Conservation (phyloP, 1,284 basidiomycete species). For the Naganishia albida region DNA sequence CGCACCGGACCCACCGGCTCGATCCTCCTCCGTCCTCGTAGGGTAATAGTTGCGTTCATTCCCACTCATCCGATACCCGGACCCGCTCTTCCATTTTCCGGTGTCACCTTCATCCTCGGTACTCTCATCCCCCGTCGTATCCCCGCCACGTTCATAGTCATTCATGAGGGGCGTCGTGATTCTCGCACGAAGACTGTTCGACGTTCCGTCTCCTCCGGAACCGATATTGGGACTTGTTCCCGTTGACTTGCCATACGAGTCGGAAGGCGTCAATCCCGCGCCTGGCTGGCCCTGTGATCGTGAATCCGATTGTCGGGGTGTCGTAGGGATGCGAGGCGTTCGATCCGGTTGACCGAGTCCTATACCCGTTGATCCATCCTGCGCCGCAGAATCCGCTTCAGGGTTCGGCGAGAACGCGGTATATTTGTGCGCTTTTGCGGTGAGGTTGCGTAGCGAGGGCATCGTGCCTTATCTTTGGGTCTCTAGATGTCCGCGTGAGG, state of each 20-base stretch:
- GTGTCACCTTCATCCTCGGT: slow-evolving; percentile 27
- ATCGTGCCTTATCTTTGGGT: neutral
- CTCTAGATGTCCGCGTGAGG: neutral
- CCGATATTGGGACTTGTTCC: slow-evolving; percentile 25
- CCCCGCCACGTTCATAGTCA: slow-evolving; percentile 23
- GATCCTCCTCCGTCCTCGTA: neutral
- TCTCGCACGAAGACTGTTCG: slow-evolving; percentile 16
- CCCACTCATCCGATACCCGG: slow-evolving; percentile 13
- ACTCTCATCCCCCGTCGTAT: slow-evolving; percentile 7
- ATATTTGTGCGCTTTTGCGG: slow-evolving; percentile 24
- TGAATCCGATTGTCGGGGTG: slow-evolving; percentile 10
- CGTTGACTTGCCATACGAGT: slow-evolving; percentile 22
- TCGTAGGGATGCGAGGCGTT: slow-evolving; percentile 18
- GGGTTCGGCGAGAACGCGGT: slow-evolving; percentile 24
- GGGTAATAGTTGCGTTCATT: slow-evolving; percentile 2
- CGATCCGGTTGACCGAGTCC: slow-evolving; percentile 22
- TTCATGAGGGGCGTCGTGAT: slow-evolving; percentile 25
- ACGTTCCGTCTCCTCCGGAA: slow-evolving; percentile 3
- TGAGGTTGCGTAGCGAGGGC: slow-evolving; percentile 25
- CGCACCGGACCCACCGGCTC: neutral
- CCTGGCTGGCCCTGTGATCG: neutral
- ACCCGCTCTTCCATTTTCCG: slow-evolving; percentile 19
- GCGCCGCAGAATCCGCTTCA: slow-evolving; percentile 3
- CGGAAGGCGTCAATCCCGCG: slow-evolving; percentile 11
- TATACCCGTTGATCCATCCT: slow-evolving; percentile 10